phyloP scores from a whole-genome alignment of 805 yeast species.

The Ogataea nonfermentans region DNA sequence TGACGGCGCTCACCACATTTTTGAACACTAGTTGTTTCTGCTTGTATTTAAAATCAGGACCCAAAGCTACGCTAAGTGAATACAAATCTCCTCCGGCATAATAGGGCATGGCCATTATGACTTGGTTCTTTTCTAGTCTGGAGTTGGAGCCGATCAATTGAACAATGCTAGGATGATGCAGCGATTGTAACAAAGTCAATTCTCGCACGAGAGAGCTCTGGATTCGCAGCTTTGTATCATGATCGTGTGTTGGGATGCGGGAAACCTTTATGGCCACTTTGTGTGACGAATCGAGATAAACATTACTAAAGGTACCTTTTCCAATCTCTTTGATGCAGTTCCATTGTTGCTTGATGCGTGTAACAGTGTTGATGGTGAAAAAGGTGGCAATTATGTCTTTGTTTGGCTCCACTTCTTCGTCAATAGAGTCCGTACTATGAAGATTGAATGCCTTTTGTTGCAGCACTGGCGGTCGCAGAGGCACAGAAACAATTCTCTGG shows the following conservation, averaged over 20 bases:
- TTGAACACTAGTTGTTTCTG: slow-evolving; percentile 62
- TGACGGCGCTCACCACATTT: slow-evolving; percentile 68
- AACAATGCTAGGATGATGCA: slow-evolving; percentile 71
- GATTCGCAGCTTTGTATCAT: slow-evolving; percentile 46
- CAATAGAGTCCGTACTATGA: slow-evolving; percentile 9
- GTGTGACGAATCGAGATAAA: slow-evolving; percentile 42
- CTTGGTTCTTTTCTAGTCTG: slow-evolving; percentile 28
- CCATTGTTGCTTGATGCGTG: slow-evolving; percentile 32
- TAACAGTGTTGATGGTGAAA: slow-evolving; percentile 13
- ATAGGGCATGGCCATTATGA: slow-evolving; percentile 64
- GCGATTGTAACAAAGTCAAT: slow-evolving; percentile 54
- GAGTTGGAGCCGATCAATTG: slow-evolving; percentile 52
- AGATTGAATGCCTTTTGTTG: slow-evolving; percentile 16
- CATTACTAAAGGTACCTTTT: slow-evolving; percentile 66
- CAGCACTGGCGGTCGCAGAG: slow-evolving; percentile 20
- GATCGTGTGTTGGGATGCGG: slow-evolving; percentile 36
- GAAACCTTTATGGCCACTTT: slow-evolving; percentile 71
- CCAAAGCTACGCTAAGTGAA: slow-evolving; percentile 50
- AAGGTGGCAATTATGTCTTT: slow-evolving; percentile 9
- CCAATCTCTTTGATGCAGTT: slow-evolving; percentile 49
- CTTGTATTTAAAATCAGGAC: slow-evolving; percentile 43
- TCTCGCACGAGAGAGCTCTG: slow-evolving; percentile 73
- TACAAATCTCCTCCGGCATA: slow-evolving; percentile 86
- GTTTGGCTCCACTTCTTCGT: slow-evolving; percentile 12
- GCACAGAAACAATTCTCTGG: slow-evolving; percentile 31